These are phyloP conservation scores for Picea sitchensis DNA, from an alignment of 75 land plant genomes.

Conservation along the genomic window DNA sequence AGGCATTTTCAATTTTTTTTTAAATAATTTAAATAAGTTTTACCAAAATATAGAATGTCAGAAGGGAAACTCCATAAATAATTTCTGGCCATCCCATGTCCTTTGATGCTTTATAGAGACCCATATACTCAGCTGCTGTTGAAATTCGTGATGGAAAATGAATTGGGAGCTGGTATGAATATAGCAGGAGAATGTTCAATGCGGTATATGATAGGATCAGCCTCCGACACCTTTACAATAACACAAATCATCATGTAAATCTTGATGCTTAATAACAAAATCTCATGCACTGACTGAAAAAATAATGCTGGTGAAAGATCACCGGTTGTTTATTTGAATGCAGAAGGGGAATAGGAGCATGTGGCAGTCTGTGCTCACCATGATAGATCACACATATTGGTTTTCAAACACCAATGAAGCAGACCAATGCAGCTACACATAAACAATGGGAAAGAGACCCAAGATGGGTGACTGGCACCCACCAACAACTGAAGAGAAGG, in stretches of 20 bases:
- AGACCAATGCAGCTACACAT: slow-evolving; percentile 85
- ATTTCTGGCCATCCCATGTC: slow-evolving; percentile 62
- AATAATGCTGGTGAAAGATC: neutral
- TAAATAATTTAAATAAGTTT: no score
- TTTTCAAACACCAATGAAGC: slow-evolving; percentile 84
- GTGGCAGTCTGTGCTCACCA: slow-evolving; percentile 39
- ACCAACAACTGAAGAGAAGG: slow-evolving; percentile 79
- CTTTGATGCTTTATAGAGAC: slow-evolving; percentile 56
- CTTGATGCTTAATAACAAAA: neutral
- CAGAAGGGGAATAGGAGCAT: neutral
- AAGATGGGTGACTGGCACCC: slow-evolving; percentile 85
- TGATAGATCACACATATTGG: slow-evolving; percentile 80
- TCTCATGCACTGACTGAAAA: neutral
- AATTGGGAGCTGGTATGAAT: slow-evolving; percentile 80
- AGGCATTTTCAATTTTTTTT: neutral
- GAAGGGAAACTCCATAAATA: slow-evolving; percentile 59
- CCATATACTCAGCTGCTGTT: slow-evolving; percentile 53
- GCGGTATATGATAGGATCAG: slow-evolving; percentile 61
- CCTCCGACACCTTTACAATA: slow-evolving; percentile 76
- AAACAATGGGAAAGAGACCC: slow-evolving; percentile 91
- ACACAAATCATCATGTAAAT: slow-evolving; percentile 7
- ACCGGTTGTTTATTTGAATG: neutral
- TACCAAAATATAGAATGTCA: slow-evolving; percentile 82
- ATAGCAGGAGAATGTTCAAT: slow-evolving; percentile 60
- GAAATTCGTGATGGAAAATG: slow-evolving; percentile 28